Conservation (phyloP, 495 filamentous ascomycete species). For the Penicillium simplicissimum region DNA sequence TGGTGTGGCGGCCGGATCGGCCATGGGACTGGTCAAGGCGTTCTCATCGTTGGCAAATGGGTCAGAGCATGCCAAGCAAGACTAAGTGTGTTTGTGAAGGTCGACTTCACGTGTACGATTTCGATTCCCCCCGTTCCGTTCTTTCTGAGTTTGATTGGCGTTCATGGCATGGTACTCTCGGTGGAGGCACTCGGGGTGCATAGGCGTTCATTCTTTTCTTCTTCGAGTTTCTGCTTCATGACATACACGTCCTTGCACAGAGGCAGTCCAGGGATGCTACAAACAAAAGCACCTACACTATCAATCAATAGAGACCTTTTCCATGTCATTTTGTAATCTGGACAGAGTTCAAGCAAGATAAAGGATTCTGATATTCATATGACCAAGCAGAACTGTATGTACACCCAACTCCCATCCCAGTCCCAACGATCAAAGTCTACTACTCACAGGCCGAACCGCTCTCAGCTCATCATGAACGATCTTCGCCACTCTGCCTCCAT, state of each 20-base stretch:
- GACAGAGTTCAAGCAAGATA: neutral
- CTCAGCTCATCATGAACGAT: slow-evolving; percentile 1
- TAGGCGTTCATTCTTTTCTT: slow-evolving; percentile 5
- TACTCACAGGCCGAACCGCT: neutral
- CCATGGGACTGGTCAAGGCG: slow-evolving; percentile 63
- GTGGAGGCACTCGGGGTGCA: neutral
- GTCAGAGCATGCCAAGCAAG: slow-evolving; percentile 17
- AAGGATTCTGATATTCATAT: neutral
- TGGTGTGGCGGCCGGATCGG: slow-evolving; percentile 62
- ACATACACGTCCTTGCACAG: neutral
- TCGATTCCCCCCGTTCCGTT: neutral
- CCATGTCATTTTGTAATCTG: neutral
- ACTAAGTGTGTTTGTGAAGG: slow-evolving; percentile 3
- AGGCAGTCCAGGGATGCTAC: neutral
- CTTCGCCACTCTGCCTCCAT: slow-evolving; percentile 15
- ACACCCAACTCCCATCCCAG: neutral
- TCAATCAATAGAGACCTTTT: slow-evolving; percentile 2
- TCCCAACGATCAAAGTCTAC: neutral
- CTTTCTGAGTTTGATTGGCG: slow-evolving; percentile 11
- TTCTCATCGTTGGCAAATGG: slow-evolving; percentile 45
- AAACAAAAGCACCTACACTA: neutral
- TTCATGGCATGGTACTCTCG: slow-evolving; percentile 11
- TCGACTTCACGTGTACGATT: neutral
- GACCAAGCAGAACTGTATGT: neutral
- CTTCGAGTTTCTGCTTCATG: neutral